Conservation (phyloP, 805 yeast species). For the Hanseniaspora meyeri region DNA sequence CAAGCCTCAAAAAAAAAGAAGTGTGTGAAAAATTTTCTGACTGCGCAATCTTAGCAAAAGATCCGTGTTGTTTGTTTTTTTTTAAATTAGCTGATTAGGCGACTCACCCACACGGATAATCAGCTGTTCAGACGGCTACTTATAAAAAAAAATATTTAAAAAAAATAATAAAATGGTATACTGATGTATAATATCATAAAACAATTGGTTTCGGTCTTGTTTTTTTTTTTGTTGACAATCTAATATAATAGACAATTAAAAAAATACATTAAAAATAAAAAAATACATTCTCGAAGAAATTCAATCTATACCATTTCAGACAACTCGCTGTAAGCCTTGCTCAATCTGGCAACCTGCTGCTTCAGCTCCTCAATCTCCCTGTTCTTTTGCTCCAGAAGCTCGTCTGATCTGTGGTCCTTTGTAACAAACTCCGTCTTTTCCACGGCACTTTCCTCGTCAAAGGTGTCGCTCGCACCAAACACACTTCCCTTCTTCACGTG, state of each 20-base stretch:
- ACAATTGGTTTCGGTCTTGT: too few species aligned
- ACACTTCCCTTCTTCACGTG: background rate
- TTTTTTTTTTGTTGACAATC: too few species aligned
- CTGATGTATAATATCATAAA: too few species aligned
- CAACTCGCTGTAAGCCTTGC: slow-evolving; percentile 47
- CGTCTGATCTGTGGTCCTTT: slow-evolving; percentile 10
- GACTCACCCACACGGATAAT: background rate
- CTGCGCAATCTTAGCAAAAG: too few species aligned
- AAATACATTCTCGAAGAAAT: background rate
- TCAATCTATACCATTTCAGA: slow-evolving; percentile 30
- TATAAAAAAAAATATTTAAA: background rate
- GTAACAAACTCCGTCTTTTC: slow-evolving; percentile 1
- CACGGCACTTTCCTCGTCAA: background rate
- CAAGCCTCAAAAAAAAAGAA: background rate
- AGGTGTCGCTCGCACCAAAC: background rate
- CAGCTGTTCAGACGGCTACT: background rate
- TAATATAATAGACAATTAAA: background rate
- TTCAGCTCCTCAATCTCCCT: slow-evolving; percentile 31
- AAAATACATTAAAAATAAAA: background rate
- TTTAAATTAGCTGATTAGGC: background rate
- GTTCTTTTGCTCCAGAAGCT: slow-evolving; percentile 18
- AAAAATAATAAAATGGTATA: too few species aligned
- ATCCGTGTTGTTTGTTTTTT: too few species aligned
- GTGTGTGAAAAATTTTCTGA: background rate
- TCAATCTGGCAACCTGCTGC: slow-evolving; percentile 37